Base-by-base conservation (phyloP, 2,329 filamentous ascomycete species). In the Samsoniella hepiali region DNA sequence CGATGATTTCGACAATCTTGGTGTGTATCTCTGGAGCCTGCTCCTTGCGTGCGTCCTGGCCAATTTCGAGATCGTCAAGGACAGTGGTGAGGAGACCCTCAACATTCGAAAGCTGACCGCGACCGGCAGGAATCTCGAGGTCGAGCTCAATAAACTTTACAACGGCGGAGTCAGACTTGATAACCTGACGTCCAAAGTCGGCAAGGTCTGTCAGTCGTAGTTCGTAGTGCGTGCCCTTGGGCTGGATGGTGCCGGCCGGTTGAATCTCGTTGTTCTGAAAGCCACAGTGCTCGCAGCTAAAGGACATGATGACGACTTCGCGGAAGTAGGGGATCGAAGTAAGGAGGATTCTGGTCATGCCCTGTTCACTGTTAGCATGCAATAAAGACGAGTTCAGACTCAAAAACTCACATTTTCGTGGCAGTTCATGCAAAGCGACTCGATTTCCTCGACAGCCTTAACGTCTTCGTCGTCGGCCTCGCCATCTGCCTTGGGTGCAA, bases 261-360 rank as follows among this genome's bases (percentile, higher is more conserved):
- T 97, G 94, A 70, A 99, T 90, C 71, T 97, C 94, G 76, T 93
- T 93, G 81, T 98, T 97, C 68, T 90, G 87, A 78, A 94, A 89
- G 73, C 88, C 82, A 80, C 95, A 99, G 77, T 97, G 87, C 6
- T 91, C 88, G 81, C 95, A 99, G 68, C 86, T 85, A 77, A 99
- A 99, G 66, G 94, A 98, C 88, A 97, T 97, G 76, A 99, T 86
- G 71, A 99, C 92, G 67, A 99, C 88, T 76, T 99, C 94, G 79
- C 93, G 92, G 82, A 99, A 99, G 83, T 92, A 98, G 17, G 95
- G 95, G 63, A 99, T 97, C 68, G 88, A 87, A 17, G 96, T 96
- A 62, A 99, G 87, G 50, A 99, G 87, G 29, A 99, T 85, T 64
- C 89, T 86, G 15, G 95, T 99, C 1, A 81, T 85, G 71, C 95